Percentiles rank a stretch among this genome's conserved stretches.
Evolutionary conservation across 306 rosid genomes (phyloP).

Genomic region (Notholithocarpus densiflorus): DNA sequence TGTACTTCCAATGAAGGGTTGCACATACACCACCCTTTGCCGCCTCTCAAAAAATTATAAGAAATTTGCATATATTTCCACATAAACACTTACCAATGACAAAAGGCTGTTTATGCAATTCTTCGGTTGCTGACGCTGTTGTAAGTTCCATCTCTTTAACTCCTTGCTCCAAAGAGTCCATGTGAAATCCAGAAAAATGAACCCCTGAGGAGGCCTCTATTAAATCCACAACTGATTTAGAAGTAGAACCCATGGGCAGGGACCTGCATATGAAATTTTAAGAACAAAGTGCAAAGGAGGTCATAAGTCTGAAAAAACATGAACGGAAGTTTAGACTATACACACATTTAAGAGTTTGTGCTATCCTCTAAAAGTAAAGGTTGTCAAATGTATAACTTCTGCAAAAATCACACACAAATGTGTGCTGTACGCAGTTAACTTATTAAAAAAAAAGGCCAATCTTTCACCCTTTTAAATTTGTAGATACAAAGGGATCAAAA

Average conservation of each 20-base stretch:
- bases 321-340: neutral
- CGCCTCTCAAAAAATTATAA: neutral
- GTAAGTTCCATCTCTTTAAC: slow-evolving; percentile 40
- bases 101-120: slow-evolving; percentile 71
- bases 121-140: slow-evolving; percentile 54
- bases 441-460: neutral
- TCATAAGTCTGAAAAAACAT: neutral
- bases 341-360: neutral
- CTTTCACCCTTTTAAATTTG: neutral
- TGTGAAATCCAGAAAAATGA: slow-evolving; percentile 89
- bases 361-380: neutral
- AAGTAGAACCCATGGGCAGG: slow-evolving; percentile 53
- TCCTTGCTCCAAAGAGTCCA: slow-evolving; percentile 58
- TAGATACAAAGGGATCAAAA: neutral
- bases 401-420: neutral
- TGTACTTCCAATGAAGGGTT: neutral
- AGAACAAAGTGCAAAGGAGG: slow-evolving; percentile 4
- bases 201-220: slow-evolving; percentile 91
- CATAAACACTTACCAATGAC: slow-evolving; percentile 64
- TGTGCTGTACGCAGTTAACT: neutral
- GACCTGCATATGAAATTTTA: slow-evolving; percentile 28
- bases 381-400: neutral
- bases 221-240: slow-evolving; percentile 69
- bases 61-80: neutral
- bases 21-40: neutral